phyloP scores from a whole-genome alignment of 1,284 basidiomycete genomes.

The Porogramme epimiltina region DNA sequence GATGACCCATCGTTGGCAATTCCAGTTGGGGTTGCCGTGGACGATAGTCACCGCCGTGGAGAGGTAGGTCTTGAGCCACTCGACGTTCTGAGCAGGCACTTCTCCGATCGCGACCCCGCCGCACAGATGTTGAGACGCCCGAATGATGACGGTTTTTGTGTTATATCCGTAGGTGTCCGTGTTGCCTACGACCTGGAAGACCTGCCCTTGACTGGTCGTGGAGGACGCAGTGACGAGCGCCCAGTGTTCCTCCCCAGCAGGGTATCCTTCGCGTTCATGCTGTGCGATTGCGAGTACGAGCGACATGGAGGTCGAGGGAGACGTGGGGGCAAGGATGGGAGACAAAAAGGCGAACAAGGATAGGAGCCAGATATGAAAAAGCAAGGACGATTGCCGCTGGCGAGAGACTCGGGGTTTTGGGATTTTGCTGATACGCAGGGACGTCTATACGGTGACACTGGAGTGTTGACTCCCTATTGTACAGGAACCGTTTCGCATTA shows the following conservation, averaged over 20 bases:
- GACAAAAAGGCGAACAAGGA: neutral
- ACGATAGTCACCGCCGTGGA: neutral
- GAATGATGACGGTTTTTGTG: neutral
- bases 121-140: neutral
- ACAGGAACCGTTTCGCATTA: too few relatives aligned
- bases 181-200: neutral
- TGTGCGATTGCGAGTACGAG: neutral
- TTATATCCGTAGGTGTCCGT: neutral
- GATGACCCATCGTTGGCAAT: conserved; percentile 6
- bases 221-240: neutral
- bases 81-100: neutral
- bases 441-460: too few relatives aligned
- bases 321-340: neutral
- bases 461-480: too few relatives aligned
- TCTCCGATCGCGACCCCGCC: neutral
- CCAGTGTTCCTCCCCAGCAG: neutral
- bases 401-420: too few relatives aligned
- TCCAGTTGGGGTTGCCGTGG: neutral
- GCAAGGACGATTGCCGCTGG: too few relatives aligned
- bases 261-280: neutral
- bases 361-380: neutral
- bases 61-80: neutral
- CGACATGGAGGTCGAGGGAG: too few relatives aligned
- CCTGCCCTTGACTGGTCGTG: neutral
- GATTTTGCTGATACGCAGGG: too few relatives aligned